Percentiles rank a stretch among this genome's conserved stretches.
Evolutionary conservation across 768 basidiomycete genomes (phyloP).

Genomic region (Suillus spraguei): DNA sequence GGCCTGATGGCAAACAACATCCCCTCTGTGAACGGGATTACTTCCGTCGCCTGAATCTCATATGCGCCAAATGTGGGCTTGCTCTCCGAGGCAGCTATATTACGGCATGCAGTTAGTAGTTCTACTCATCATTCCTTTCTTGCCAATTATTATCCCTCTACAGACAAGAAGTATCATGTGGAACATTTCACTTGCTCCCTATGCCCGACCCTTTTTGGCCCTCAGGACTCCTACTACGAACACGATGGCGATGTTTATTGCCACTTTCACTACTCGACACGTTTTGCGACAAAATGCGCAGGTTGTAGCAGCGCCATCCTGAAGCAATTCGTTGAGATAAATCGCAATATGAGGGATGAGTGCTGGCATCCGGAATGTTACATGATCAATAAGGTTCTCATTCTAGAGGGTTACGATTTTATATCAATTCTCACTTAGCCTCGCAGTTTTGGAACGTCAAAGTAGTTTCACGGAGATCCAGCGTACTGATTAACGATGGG

Average conservation of each 20-base stretch:
- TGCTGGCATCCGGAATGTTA: constrained; percentile 99
- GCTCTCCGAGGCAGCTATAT: constrained; percentile 97
- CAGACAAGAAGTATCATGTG: constrained; percentile 98
- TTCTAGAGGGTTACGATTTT: constrained; percentile 9
- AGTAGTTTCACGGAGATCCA: constrained; percentile 74
- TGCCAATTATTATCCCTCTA: constrained; percentile 20
- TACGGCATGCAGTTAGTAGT: constrained; percentile 91
- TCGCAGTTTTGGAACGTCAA: constrained; percentile 98
- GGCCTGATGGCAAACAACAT: constrained; percentile 82
- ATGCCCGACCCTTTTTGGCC: constrained; percentile 94
- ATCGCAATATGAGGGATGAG: constrained; percentile 96
- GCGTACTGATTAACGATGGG: constrained; percentile 56
- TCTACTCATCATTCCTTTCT: constrained; percentile 11
- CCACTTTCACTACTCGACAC: constrained; percentile 98
- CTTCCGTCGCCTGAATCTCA: constrained; percentile 92
- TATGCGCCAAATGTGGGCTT: constrained; percentile 94
- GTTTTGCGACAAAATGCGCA: constrained; percentile 98
- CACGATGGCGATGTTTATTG: constrained; percentile 98
- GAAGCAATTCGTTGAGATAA: constrained; percentile 99
- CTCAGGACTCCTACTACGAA: constrained; percentile 99
- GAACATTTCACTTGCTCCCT: constrained; percentile 99
- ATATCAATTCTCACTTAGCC: constrained; percentile 13
- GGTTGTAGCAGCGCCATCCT: constrained; percentile 97
- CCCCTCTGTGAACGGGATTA: constrained; percentile 99
- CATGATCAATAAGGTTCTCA: constrained; percentile 96